phyloP scores from a whole-genome alignment of 371 early-diverging fungal species.

The Gilbertella persicaria region DNA sequence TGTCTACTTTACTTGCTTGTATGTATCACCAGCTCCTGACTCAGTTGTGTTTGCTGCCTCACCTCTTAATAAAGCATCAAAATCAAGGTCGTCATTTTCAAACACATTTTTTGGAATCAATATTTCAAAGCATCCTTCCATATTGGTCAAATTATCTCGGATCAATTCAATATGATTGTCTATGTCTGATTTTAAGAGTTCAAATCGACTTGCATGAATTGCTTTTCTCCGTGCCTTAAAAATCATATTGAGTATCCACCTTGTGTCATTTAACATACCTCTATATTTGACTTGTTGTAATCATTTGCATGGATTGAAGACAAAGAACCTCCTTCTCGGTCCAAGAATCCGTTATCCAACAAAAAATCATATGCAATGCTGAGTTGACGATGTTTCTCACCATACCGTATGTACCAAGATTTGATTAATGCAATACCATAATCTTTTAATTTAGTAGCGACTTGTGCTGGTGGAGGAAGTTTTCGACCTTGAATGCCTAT shows the following conservation, averaged over 20 bases:
- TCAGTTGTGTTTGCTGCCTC: conserved; percentile 1
- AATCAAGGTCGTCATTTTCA: conserved; percentile 24
- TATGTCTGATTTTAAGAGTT: conserved; percentile 40
- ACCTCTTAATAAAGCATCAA: conserved; percentile 38
- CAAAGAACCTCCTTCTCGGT: conserved; percentile 5
- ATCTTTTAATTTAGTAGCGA: conserved; percentile 54
- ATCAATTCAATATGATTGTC: conserved; percentile 47
- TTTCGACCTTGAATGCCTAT: conserved; percentile 58
- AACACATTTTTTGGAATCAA: conserved; percentile 48
- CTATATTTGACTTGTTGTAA: conserved; percentile 15
- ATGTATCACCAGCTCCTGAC: no score
- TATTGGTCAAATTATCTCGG: conserved; percentile 51
- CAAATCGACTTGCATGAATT: conserved; percentile 48
- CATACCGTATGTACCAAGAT: conserved; percentile 61
- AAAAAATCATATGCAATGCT: conserved; percentile 61
- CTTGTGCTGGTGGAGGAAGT: conserved; percentile 59
- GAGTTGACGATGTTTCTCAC: conserved; percentile 51
- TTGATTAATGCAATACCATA: conserved; percentile 56
- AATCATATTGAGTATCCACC: neutral
- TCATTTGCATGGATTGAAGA: conserved; percentile 26
- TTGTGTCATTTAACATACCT: conserved; percentile 12
- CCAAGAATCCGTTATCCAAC: conserved; percentile 28
- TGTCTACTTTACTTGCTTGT: no score
- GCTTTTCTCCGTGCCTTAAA: conserved; percentile 32
- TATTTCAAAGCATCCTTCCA: conserved; percentile 64